These are phyloP conservation scores for Blastobotrys elegans DNA, from an alignment of 1,139 yeast species.

Conservation along the genomic window DNA sequence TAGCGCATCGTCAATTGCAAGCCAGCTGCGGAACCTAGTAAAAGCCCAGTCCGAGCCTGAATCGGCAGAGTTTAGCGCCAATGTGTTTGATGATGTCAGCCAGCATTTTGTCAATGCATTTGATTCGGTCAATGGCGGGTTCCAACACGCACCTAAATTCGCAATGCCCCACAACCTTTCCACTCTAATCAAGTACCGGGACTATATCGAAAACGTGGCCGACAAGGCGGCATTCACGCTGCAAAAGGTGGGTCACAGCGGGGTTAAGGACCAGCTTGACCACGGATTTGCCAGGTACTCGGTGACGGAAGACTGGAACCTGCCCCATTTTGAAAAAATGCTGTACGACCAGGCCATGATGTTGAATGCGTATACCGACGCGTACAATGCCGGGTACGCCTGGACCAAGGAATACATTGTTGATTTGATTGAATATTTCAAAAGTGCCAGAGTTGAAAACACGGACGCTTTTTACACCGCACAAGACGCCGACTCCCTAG, in stretches of 20 bases:
- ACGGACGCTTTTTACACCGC: conserved; percentile 32
- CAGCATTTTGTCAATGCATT: conserved; percentile 29
- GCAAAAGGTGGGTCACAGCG: conserved; percentile 33
- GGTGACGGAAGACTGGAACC: conserved; percentile 39
- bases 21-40: conserved; percentile 24
- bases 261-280: conserved; percentile 38
- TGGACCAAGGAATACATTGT: conserved; percentile 20
- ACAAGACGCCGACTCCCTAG: conserved; percentile 35
- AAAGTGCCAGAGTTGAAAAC: conserved; percentile 25
- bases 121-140: conserved; percentile 34
- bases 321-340: conserved; percentile 40
- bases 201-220: conserved; percentile 16
- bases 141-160: conserved; percentile 35
- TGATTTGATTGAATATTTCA: conserved; percentile 30
- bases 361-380: conserved; percentile 33
- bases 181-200: conserved; percentile 26
- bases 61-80: conserved; percentile 20
- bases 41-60: conserved; percentile 28
- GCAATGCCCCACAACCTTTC: conserved; percentile 34
- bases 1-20: conserved; percentile 25
- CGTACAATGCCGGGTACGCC: conserved; percentile 21
- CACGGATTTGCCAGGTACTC: conserved; percentile 38
- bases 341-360: conserved; percentile 37
- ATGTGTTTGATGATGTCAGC: conserved; percentile 23
- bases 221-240: conserved; percentile 30